Percentiles rank a stretch among this genome's conserved stretches.
Evolutionary conservation across 129 eudicot genomes (phyloP).

Genomic region (Heracleum sosnowskyi): DNA sequence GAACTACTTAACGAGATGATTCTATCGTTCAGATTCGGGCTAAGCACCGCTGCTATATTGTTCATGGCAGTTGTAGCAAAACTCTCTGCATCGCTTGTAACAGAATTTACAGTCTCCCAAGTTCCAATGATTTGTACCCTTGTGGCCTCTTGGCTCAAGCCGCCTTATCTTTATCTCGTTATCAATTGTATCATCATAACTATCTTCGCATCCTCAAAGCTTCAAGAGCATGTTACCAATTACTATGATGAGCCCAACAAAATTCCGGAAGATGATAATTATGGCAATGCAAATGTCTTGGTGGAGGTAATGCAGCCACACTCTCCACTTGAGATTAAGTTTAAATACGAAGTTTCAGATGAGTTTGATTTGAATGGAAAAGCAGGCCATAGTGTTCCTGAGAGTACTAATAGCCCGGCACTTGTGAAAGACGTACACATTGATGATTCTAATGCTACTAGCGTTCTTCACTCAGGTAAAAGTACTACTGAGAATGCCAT

Average conservation of each 20-base stretch:
- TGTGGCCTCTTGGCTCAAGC: slow-evolving; percentile 56
- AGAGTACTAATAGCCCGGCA: slow-evolving; percentile 7
- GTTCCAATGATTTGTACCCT: slow-evolving; percentile 38
- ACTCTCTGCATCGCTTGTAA: slow-evolving; percentile 28
- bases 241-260: slow-evolving; percentile 23
- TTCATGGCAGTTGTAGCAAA: slow-evolving; percentile 10
- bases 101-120: slow-evolving; percentile 25
- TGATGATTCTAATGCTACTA: background rate
- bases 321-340: background rate
- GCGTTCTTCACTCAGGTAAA: background rate
- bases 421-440: background rate
- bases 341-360: background rate
- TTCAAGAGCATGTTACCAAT: slow-evolving; percentile 18
- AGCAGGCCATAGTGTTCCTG: background rate
- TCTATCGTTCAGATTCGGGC: background rate
- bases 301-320: slow-evolving; percentile 10
- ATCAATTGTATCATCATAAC: slow-evolving; percentile 73
- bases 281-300: background rate
- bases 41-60: background rate
- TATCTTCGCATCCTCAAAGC: slow-evolving; percentile 71
- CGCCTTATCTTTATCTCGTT: slow-evolving; percentile 72
- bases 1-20: background rate
- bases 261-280: slow-evolving; percentile 14
- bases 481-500: slow-evolving; percentile 14
- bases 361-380: background rate